phyloP scores from a whole-genome alignment of 2,329 filamentous ascomycete species.

The Tolypocladium cylindrosporum region DNA sequence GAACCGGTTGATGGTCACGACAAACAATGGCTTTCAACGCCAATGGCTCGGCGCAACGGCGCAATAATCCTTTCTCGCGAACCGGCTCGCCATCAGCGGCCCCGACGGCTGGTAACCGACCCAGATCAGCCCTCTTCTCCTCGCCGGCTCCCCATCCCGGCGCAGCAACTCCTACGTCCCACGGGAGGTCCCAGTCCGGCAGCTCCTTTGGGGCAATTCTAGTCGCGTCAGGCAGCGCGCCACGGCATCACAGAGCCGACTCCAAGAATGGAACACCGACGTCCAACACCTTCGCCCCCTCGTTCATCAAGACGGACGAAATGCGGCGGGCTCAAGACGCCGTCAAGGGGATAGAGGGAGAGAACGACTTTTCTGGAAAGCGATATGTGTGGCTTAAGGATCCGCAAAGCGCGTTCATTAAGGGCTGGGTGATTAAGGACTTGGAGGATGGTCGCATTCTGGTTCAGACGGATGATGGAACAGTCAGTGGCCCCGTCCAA shows the following conservation, averaged over 20 bases:
- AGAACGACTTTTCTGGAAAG: constrained; percentile 98
- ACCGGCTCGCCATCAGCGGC: constrained; percentile 57
- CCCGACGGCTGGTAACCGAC: constrained; percentile 43
- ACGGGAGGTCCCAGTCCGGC: constrained; percentile 61
- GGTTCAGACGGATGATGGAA: constrained; percentile 90
- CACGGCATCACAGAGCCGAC: constrained; percentile 38
- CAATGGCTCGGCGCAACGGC: constrained; percentile 49
- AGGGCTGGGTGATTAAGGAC: constrained; percentile 86
- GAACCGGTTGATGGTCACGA: constrained; percentile 10
- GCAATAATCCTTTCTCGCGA: constrained; percentile 71
- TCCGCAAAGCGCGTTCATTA: constrained; percentile 76
- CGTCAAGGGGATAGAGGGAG: constrained; percentile 75
- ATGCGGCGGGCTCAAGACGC: constrained; percentile 46
- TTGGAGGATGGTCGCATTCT: constrained; percentile 57
- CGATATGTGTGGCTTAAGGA: constrained; percentile 97
- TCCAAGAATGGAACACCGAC: constrained; percentile 55
- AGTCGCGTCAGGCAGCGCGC: constrained; percentile 23
- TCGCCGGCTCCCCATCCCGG: constrained; percentile 40
- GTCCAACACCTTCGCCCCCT: constrained; percentile 84
- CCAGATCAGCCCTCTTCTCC: constrained; percentile 66
- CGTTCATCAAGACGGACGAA: constrained; percentile 88
- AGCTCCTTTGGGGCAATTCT: constrained; percentile 36
- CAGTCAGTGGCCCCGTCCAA: constrained; percentile 41
- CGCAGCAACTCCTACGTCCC: constrained; percentile 34
- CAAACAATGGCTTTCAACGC: constrained; percentile 24